A percentile compares a stretch with the other conserved stretches of the same genome.
These are phyloP conservation scores for Nepenthes alata DNA, from an alignment of 179 eudicot species.

Conservation along the genomic window DNA sequence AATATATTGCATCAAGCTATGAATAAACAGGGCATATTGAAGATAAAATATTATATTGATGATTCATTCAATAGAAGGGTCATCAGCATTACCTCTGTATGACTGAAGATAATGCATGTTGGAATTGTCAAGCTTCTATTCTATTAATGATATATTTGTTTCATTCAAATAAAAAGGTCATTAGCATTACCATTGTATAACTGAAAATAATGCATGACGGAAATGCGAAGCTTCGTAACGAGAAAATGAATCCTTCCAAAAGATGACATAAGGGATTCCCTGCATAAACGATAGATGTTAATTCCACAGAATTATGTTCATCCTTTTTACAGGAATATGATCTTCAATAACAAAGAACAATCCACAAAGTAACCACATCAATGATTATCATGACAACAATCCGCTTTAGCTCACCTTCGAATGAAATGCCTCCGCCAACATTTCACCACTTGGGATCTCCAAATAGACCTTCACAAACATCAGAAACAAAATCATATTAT, in stretches of 20 bases:
- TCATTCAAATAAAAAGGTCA: too few relatives aligned
- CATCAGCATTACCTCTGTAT: conserved; percentile 55
- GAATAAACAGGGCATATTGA: too few relatives aligned
- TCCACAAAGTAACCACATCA: neutral
- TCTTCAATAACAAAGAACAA: too few relatives aligned
- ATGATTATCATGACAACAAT: neutral
- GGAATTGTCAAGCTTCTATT: conserved; percentile 68
- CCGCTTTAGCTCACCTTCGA: conserved; percentile 38
- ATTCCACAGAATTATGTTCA: neutral
- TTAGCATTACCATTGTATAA: conserved; percentile 59
- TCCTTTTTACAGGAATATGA: too few relatives aligned
- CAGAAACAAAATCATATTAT: conserved; percentile 1
- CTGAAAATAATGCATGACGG: conserved; percentile 76
- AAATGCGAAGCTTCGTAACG: conserved; percentile 74
- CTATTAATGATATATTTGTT: too few relatives aligned
- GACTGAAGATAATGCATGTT: conserved; percentile 70
- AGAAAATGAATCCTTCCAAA: conserved; percentile 67
- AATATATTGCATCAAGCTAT: too few relatives aligned
- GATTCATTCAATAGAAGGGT: too few relatives aligned
- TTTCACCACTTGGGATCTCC: conserved; percentile 73
- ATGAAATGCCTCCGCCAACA: conserved; percentile 62
- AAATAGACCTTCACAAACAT: conserved; percentile 59
- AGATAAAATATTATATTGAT: too few relatives aligned
- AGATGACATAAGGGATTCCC: conserved; percentile 85
- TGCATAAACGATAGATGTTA: conserved; percentile 21